Percentiles rank a stretch among this genome's conserved stretches.
Conservation (phyloP, 1,284 basidiomycete genomes). For the Butyriboletus appendiculatus region DNA sequence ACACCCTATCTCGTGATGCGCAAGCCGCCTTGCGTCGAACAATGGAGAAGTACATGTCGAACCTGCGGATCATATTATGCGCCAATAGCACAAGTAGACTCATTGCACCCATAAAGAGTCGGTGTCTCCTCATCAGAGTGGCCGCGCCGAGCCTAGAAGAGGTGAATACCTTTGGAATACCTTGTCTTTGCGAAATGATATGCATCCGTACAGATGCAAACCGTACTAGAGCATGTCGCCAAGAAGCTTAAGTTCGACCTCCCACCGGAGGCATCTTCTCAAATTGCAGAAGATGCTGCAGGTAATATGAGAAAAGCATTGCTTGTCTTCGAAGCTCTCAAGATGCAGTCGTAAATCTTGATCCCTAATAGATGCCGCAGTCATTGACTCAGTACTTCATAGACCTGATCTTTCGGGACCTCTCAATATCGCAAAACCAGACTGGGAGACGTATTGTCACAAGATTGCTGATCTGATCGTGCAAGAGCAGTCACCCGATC, state of each 20-base stretch:
- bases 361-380: background rate
- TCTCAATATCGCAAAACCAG: slow-evolving; percentile 88
- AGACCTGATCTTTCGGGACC: slow-evolving; percentile 76
- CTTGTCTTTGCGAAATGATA: background rate
- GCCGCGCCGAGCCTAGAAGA: slow-evolving; percentile 84
- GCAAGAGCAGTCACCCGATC: slow-evolving; percentile 90
- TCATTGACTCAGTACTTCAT: slow-evolving; percentile 1
- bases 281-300: slow-evolving; percentile 80
- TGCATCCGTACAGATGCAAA: slow-evolving; percentile 62
- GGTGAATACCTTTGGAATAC: slow-evolving; percentile 41
- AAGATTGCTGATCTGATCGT: slow-evolving; percentile 94
- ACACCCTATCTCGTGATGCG: slow-evolving; percentile 92
- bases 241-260: slow-evolving; percentile 82
- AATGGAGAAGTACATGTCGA: slow-evolving; percentile 99
- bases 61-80: slow-evolving; percentile 96
- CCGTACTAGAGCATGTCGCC: slow-evolving; percentile 81
- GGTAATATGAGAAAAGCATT: slow-evolving; percentile 97
- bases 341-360: slow-evolving; percentile 83
- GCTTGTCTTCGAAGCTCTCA: slow-evolving; percentile 92
- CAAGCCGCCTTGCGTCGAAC: slow-evolving; percentile 96
- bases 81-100: slow-evolving; percentile 97
- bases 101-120: slow-evolving; percentile 95
- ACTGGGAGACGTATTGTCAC: slow-evolving; percentile 98
- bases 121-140: slow-evolving; percentile 92
- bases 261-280: slow-evolving; percentile 69